phyloP scores from a whole-genome alignment of 345 rosid species.

The Carallia brachiata region DNA sequence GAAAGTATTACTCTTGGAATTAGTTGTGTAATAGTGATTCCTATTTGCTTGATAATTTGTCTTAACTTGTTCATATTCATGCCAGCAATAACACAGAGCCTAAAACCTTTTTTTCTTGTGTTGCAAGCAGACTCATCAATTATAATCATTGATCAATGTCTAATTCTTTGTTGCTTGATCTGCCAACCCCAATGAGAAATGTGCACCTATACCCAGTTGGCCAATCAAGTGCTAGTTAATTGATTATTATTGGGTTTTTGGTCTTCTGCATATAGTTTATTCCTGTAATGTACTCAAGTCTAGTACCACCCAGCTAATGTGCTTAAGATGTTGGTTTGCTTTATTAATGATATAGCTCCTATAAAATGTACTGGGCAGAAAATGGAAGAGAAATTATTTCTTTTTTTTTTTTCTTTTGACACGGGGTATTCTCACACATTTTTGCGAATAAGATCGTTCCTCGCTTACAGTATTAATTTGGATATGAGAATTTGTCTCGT shows the following conservation, averaged over 20 bases:
- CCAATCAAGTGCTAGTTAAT: too few species aligned
- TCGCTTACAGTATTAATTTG: too few species aligned
- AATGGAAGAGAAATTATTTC: not conserved
- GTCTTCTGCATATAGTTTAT: too few species aligned
- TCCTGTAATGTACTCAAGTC: too few species aligned
- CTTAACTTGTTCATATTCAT: not conserved
- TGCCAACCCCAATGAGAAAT: not conserved
- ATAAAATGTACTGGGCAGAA: not conserved
- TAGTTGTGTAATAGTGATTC: too few species aligned
- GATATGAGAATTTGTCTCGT: too few species aligned
- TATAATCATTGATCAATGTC: not conserved
- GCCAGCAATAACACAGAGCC: not conserved
- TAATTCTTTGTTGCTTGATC: slow-evolving; percentile 18
- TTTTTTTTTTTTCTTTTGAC: not conserved
- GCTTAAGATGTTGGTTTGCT: too few species aligned
- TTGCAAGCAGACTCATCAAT: not conserved
- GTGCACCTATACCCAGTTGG: not conserved
- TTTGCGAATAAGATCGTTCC: too few species aligned
- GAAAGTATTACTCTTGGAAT: not conserved
- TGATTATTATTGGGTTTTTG: too few species aligned
- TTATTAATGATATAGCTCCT: not conserved
- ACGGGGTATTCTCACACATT: not conserved
- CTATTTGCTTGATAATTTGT: not conserved
- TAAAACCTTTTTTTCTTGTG: not conserved
- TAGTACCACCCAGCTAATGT: too few species aligned